Evolutionary conservation across 345 rosid genomes (phyloP).

Genomic region (Syzygium aqueum): DNA sequence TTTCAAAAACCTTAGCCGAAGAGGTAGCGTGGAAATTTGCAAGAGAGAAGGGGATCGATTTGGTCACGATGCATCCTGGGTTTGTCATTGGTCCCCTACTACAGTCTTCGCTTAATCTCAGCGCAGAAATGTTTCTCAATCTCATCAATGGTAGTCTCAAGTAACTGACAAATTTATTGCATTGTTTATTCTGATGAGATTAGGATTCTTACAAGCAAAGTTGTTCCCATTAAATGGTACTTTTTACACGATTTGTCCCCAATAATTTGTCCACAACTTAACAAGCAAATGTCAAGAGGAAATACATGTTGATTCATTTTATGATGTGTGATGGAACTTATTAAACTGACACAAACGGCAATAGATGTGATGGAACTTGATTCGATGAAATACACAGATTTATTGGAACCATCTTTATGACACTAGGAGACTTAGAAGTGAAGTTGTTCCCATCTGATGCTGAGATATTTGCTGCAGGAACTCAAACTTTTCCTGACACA

Average conservation of each 20-base stretch:
- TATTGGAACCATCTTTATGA: not conserved
- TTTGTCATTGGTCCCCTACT: conserved; percentile 3
- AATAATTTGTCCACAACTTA: not conserved
- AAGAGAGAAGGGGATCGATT: not conserved
- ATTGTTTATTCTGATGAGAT: not conserved
- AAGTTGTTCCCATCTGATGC: not conserved
- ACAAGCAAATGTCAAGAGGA: not conserved
- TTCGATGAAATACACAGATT: not conserved
- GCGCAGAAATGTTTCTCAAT: conserved; percentile 2
- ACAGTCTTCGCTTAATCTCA: not conserved
- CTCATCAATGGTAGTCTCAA: not conserved
- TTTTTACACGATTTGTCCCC: not conserved
- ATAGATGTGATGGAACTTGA: not conserved
- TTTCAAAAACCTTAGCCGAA: conserved; percentile 6
- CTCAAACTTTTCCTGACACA: not conserved
- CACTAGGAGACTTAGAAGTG: not conserved
- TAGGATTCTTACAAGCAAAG: not conserved
- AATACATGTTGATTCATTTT: not conserved
- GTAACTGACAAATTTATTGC: not conserved
- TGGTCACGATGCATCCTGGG: conserved; percentile 6
- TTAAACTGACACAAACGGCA: not conserved
- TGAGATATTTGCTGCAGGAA: conserved; percentile 6
- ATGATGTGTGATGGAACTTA: not conserved
- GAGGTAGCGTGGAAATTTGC: conserved; percentile 1
- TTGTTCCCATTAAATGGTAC: not conserved